Percentiles rank a stretch among this genome's conserved stretches.
Conservation (phyloP, 192 early-diverging fungal species). For the Backusella westeae region DNA sequence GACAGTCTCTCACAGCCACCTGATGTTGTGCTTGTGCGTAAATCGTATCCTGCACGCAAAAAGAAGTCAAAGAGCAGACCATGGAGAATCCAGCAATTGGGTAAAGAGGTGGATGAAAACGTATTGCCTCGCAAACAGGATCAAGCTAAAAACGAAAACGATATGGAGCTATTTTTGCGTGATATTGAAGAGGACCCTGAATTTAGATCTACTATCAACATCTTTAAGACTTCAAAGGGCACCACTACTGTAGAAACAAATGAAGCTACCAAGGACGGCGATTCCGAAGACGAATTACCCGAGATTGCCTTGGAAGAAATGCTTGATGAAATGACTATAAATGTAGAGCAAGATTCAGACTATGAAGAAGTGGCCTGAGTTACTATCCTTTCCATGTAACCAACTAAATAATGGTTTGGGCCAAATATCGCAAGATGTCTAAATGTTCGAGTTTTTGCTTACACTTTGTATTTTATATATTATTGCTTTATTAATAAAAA, state of each 20-base stretch:
- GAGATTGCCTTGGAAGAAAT: constrained; percentile 92
- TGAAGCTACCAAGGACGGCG: constrained; percentile 28
- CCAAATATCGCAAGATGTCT: too few species aligned
- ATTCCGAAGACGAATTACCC: constrained; percentile 79
- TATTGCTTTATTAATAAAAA: too few species aligned
- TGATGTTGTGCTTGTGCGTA: constrained; percentile 91
- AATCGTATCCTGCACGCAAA: constrained; percentile 86
- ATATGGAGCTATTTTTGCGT: constrained; percentile 94
- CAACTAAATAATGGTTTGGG: too few species aligned
- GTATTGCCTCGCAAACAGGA: constrained; percentile 75
- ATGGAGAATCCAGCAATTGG: constrained; percentile 89
- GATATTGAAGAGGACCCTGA: constrained; percentile 99
- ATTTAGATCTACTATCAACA: constrained; percentile 88
- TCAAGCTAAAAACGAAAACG: constrained; percentile 72
- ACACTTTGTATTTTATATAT: too few species aligned
- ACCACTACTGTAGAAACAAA: constrained; percentile 28
- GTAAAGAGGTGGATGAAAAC: constrained; percentile 84
- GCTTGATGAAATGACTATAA: constrained; percentile 74
- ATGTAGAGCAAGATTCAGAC: background rate
- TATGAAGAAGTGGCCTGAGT: constrained; percentile 1
- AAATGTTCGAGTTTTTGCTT: too few species aligned
- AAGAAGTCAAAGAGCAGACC: constrained; percentile 81
- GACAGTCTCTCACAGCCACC: constrained; percentile 74
- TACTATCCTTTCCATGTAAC: too few species aligned
- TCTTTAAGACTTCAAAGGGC: constrained; percentile 73